Evolutionary conservation across 495 filamentous ascomycete species (phyloP).

Genomic region (Aspergillus bridgeri): DNA sequence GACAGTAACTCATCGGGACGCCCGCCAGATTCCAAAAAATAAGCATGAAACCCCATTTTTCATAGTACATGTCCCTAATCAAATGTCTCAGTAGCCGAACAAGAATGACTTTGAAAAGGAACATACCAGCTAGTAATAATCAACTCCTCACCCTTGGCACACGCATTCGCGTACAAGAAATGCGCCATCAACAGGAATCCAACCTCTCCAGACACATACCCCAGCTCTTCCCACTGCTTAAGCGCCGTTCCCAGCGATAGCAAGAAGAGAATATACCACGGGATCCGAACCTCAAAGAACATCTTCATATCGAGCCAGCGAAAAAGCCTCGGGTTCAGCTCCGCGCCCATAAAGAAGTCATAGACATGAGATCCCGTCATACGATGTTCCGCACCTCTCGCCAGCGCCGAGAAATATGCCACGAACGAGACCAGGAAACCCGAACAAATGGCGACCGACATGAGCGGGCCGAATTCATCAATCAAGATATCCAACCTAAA

Average conservation of each 20-base stretch:
- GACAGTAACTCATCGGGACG: constrained; percentile 92
- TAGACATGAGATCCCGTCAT: constrained; percentile 93
- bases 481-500: constrained; percentile 83
- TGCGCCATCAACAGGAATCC: constrained; percentile 84
- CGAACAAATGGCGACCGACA: constrained; percentile 82
- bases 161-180: constrained; percentile 90
- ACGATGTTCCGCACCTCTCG: constrained; percentile 74
- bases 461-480: constrained; percentile 82
- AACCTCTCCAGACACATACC: constrained; percentile 84
- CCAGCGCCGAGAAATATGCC: constrained; percentile 75
- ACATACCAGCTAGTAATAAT: constrained; percentile 81
- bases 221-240: constrained; percentile 80
- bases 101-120: background rate
- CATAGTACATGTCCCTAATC: constrained; percentile 88
- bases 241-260: constrained; percentile 71
- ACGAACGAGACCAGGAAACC: constrained; percentile 74
- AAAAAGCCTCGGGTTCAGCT: constrained; percentile 90
- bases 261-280: constrained; percentile 90
- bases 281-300: constrained; percentile 95
- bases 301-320: constrained; percentile 94
- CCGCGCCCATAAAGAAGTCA: constrained; percentile 99
- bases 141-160: constrained; percentile 89
- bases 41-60: constrained; percentile 99
- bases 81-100: background rate
- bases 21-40: constrained; percentile 99